These are phyloP conservation scores for Paramyrothecium roridum DNA, from an alignment of 2,329 filamentous ascomycete genomes.

Conservation along the genomic window DNA sequence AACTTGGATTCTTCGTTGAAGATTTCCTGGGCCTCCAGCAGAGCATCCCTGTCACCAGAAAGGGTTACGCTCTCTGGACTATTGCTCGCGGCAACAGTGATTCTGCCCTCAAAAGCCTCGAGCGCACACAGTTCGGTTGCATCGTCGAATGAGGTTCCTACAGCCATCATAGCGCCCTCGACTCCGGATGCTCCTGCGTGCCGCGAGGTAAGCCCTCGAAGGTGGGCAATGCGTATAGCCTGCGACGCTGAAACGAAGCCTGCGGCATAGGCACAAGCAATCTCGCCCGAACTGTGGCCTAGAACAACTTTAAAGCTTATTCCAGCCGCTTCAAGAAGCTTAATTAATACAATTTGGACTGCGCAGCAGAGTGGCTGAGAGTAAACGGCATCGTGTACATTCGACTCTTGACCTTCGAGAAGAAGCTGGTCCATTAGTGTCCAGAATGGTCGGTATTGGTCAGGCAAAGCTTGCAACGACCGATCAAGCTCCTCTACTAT, in stretches of 20 bases:
- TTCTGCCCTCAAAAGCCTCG: not conserved
- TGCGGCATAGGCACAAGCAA: constrained; percentile 44
- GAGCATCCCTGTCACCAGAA: constrained; percentile 5
- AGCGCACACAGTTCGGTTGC: constrained; percentile 10
- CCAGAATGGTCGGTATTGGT: constrained; percentile 15
- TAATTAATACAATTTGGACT: constrained; percentile 19
- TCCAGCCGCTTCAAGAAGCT: constrained; percentile 20
- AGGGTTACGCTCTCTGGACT: constrained; percentile 9
- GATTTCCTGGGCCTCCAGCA: constrained; percentile 5
- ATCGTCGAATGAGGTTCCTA: constrained; percentile 18
- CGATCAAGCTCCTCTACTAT: not conserved
- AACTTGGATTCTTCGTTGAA: constrained; percentile 7
- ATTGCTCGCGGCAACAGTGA: constrained; percentile 11
- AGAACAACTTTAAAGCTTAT: constrained; percentile 31
- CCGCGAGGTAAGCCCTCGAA: not conserved
- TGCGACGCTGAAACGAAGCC: constrained; percentile 28
- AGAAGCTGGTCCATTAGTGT: not conserved
- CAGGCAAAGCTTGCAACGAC: constrained; percentile 5
- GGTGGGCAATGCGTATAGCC: constrained; percentile 10
- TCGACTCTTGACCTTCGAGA: constrained; percentile 3
- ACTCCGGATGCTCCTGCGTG: not conserved
- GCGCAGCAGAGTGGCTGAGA: constrained; percentile 23
- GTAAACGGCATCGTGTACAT: constrained; percentile 17
- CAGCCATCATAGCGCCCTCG: constrained; percentile 28
- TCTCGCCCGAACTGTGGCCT: constrained; percentile 47